Base-by-base conservation (phyloP, 1,284 basidiomycete species). In the Xerocomus nothofagi region DNA sequence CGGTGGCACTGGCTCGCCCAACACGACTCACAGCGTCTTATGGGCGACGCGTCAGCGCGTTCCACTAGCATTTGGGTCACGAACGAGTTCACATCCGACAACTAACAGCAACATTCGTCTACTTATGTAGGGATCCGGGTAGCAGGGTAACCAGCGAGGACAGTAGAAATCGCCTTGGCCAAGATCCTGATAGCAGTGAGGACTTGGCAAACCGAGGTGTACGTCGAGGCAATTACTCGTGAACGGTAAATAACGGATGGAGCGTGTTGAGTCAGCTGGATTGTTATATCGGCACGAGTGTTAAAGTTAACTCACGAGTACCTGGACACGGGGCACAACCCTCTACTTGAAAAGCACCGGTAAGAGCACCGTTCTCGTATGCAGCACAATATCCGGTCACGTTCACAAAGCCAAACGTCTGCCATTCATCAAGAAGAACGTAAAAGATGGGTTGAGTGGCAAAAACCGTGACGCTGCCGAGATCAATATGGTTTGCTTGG, bases 321-420 rank as follows among this genome's bases (percentile, higher is more conserved):
- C 42, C 71, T 82, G 15, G 79, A 79, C 36, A 82, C 80, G 81
- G 82, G 7, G 80, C 81, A 63, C 80, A 84, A 1, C 76, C 76
- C 8, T 71, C 62, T 8, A 76, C 71, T 62, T 84, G 79, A 26
- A 79, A 81, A 17, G 75, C 78, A 42, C 51, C 56, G 6, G 69
- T 65, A 2, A 76, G 72, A 0, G 80, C 82, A 15, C 82, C 82
- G 57, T 79, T 78, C 62, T 78, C 66, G 63, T 85, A 85, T 2
- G 76, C 79, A 20, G 73, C 71, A 57, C 81, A 83, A 54, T 71
- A 85, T 3, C 82, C 82, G 1, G 81, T 83, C 5, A 70, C 57
- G 52, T 84, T 82, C 17, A 77, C 75, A 52, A 80, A 84, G 7
- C 80, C 79, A 41, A 84, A 73, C 6, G 74, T 70, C 33, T 69